Evolutionary conservation across 2,329 filamentous ascomycete genomes (phyloP).

Genomic region (Trichoderma sp.): DNA sequence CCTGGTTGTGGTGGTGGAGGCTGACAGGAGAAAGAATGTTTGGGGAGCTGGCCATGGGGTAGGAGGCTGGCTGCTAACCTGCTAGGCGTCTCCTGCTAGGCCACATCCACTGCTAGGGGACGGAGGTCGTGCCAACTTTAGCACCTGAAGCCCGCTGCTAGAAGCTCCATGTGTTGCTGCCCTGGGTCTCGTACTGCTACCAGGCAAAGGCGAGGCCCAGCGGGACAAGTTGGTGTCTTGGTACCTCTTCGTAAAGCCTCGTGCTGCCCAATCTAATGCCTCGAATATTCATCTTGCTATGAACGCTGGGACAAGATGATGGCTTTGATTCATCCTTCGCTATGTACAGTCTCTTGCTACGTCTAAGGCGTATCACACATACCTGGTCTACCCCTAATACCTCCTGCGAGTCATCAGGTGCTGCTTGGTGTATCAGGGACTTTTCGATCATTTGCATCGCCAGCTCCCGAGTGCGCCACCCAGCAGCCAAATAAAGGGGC

Average conservation of each 20-base stretch:
- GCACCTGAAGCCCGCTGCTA: neutral
- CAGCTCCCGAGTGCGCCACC: neutral
- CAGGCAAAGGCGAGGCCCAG: neutral
- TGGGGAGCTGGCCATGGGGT: constrained; percentile 20
- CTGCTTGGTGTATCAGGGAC: too few species aligned
- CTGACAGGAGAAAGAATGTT: constrained; percentile 17
- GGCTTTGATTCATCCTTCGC: neutral
- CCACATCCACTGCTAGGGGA: neutral
- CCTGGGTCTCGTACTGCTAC: neutral
- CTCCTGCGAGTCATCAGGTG: too few species aligned
- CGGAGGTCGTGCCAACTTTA: neutral
- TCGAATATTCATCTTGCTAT: too few species aligned
- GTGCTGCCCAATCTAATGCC: constrained; percentile 2
- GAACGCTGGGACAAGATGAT: neutral
- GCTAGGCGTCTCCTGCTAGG: neutral
- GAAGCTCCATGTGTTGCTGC: neutral
- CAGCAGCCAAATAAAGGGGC: constrained; percentile 5
- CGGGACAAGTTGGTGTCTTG: neutral
- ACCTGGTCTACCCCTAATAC: neutral
- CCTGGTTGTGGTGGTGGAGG: neutral
- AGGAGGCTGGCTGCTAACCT: neutral
- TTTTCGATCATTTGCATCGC: neutral
- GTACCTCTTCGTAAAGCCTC: neutral
- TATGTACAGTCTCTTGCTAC: too few species aligned
- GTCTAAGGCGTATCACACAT: neutral